Conservation (phyloP, 2,329 filamentous ascomycete genomes). For the Paramyrothecium sp. region DNA sequence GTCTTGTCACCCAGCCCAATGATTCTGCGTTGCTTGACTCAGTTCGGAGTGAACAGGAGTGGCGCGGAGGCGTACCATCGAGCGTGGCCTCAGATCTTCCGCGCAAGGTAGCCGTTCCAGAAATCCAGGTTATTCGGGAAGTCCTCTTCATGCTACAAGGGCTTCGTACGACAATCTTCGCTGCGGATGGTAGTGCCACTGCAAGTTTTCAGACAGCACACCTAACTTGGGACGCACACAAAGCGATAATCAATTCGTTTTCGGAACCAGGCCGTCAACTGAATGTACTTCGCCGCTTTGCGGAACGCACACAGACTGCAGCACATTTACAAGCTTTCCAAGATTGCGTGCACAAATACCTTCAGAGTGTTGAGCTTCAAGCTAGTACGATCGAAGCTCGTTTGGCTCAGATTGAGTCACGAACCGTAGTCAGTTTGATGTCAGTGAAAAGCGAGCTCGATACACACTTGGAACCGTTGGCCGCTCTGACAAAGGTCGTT, state of each 20-base stretch:
- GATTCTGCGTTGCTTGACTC: constrained; percentile 27
- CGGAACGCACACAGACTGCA: constrained; percentile 41
- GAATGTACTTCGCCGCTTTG: constrained; percentile 43
- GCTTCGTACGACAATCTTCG: constrained; percentile 71
- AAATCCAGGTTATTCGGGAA: constrained; percentile 74
- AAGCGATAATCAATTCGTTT: constrained; percentile 44
- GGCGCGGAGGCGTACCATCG: constrained; percentile 31
- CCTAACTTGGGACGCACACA: constrained; percentile 49
- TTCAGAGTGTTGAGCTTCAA: constrained; percentile 56
- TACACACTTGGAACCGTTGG: constrained; percentile 51
- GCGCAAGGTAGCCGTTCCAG: constrained; percentile 55
- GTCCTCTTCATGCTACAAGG: constrained; percentile 83
- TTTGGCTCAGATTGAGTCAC: constrained; percentile 52
- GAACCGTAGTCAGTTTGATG: constrained; percentile 66
- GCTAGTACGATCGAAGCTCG: constrained; percentile 60
- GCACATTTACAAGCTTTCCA: constrained; percentile 72
- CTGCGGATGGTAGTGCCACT: constrained; percentile 34
- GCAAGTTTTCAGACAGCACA: constrained; percentile 44
- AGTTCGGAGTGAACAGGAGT: constrained; percentile 31
- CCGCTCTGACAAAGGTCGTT: constrained; percentile 61
- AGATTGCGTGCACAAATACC: constrained; percentile 54
- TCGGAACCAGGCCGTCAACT: constrained; percentile 46
- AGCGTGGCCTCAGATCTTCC: constrained; percentile 28
- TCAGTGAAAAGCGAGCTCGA: constrained; percentile 58
- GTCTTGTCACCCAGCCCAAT: constrained; percentile 32